Evolutionary conservation across 169 alveolate species (phyloP).

Genomic region (Blepharisma undulans): DNA sequence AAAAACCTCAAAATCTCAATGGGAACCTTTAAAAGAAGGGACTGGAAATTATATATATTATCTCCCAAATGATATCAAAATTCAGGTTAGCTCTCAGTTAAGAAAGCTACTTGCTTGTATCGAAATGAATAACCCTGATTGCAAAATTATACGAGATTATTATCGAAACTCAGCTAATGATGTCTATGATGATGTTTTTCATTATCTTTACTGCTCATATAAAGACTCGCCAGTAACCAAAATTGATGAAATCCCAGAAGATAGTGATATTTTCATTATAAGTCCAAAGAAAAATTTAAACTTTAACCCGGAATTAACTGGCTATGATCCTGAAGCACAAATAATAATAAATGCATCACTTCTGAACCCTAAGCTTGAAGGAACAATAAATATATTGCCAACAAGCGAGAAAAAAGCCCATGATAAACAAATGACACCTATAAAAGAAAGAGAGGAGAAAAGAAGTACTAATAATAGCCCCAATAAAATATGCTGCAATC

Average conservation of each 20-base stretch:
- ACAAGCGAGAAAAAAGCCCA: not conserved
- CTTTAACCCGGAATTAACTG: not conserved
- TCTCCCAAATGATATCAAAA: not conserved
- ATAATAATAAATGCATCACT: not conserved
- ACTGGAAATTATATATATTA: not conserved
- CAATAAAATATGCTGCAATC: not conserved
- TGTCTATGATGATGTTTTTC: not conserved
- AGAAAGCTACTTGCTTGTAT: not conserved
- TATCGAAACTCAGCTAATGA: not conserved
- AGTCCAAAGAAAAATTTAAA: not conserved
- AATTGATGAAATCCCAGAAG: not conserved
- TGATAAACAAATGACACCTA: not conserved
- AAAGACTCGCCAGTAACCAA: not conserved
- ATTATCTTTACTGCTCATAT: not conserved
- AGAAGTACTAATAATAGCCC: not conserved
- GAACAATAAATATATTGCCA: not conserved
- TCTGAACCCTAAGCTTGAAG: not conserved
- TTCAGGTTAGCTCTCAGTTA: not conserved
- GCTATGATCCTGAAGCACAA: constrained; percentile 1
- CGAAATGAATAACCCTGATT: not conserved
- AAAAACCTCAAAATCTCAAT: not conserved
- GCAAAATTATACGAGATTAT: not conserved
- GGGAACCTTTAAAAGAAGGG: not conserved
- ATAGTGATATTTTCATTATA: not conserved
- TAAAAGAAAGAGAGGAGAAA: not conserved